phyloP scores from a whole-genome alignment of 257 asterid genomes.

The Handroanthus guayacan region DNA sequence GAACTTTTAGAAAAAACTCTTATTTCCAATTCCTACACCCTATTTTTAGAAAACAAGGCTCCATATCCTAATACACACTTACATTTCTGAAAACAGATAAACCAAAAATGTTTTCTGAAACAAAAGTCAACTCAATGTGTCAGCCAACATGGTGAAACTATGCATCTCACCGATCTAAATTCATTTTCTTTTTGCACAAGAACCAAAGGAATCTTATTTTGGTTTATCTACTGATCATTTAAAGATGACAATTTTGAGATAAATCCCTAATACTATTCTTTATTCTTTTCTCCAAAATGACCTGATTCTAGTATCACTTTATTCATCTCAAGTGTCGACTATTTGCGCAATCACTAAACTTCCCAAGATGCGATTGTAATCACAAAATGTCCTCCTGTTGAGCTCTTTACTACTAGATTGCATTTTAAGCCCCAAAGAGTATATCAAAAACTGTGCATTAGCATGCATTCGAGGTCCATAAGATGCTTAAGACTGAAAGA shows the following conservation, averaged over 20 bases:
- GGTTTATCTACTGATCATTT: neutral
- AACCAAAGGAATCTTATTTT: conserved; percentile 12
- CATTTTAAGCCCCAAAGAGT: neutral
- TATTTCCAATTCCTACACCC: neutral
- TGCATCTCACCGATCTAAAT: neutral
- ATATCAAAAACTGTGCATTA: neutral
- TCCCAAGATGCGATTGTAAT: conserved; percentile 6
- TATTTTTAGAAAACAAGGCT: neutral
- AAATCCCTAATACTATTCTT: neutral
- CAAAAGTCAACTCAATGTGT: neutral
- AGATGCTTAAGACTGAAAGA: neutral
- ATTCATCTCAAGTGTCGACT: neutral
- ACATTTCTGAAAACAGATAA: neutral
- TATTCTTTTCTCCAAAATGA: neutral
- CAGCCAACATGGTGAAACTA: conserved; percentile 12
- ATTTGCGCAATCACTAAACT: conserved; percentile 5
- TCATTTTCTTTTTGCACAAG: neutral
- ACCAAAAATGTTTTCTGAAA: neutral
- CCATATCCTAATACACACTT: neutral
- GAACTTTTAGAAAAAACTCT: neutral
- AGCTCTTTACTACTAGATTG: neutral
- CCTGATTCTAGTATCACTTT: neutral
- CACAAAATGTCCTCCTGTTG: neutral
- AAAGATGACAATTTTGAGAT: neutral
- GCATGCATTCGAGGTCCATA: conserved; percentile 7